Base-by-base conservation (phyloP, 108 stramenopile genomes). In the Bacterosira constricta region DNA sequence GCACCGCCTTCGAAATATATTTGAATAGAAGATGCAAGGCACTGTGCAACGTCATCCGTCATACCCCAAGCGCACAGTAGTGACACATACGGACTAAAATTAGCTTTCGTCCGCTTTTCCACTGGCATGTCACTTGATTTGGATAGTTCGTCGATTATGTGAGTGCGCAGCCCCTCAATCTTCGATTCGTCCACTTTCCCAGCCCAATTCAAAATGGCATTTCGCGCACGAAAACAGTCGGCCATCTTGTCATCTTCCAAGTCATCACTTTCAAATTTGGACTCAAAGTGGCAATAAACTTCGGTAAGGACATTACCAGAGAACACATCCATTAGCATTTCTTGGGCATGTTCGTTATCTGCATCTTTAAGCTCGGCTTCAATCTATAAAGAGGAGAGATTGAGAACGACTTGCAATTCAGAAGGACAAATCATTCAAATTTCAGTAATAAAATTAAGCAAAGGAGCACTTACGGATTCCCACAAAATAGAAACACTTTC, bases 31-130 rank as follows among this genome's bases (percentile, higher is more conserved):
- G 38, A 57, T 21, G 87, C 82, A 32, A 92, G 73, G 18, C 84
- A 77, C 25, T 36, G 29, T 21, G 80, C 79, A 9, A 92, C 82
- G 1, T 87, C 80, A 9, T 84, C 80, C 1, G 64, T 61, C 88
- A 88, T 90, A 2, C 83, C 82, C 84, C 89, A 94, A 31, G 38
- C 58, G 47, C 88, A 89, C 37, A 93, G 74, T 12, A 89, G 73
- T 17, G 90, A 59, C 36, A 88, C 65, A 74, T 88, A 57, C 2
- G 86, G 78, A 38, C 83, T 71, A 17, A 88, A 53, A 50, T 78
- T 73, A 13, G 66, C 47, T 15, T 56, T 34, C 11, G 44, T 57
- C 13, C 64, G 61, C 35, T 83, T 45, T 52, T 45, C 73, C 2
- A 36, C 17, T 15, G 62, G 50, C 46, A 54, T 12, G 32, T 54